Conservation (phyloP, 1,284 basidiomycete species). For the Tetrapyrgos nigripes region DNA sequence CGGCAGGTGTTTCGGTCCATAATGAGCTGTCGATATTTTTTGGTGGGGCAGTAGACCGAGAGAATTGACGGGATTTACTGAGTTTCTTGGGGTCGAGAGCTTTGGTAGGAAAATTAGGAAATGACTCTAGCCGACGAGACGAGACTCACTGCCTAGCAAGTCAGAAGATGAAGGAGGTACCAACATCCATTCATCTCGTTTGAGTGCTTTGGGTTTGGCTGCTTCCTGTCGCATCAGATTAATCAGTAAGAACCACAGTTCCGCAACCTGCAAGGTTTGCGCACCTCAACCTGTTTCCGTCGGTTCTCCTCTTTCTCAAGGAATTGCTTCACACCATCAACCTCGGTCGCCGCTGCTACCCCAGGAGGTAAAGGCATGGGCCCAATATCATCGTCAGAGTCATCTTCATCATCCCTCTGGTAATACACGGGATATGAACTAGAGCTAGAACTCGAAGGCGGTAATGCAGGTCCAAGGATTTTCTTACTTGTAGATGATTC, state of each 20-base stretch:
- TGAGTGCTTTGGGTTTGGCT: conserved; percentile 71
- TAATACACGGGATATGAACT: conserved; percentile 30
- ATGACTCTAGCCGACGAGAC: conserved; percentile 1
- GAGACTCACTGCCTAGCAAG: conserved; percentile 71
- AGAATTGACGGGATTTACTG: conserved; percentile 75
- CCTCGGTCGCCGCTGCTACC: conserved; percentile 37
- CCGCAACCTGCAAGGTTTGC: conserved; percentile 19
- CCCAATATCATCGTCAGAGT: conserved; percentile 78
- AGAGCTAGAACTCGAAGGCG: conserved; percentile 29
- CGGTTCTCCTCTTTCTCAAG: conserved; percentile 80
- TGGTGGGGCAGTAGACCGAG: conserved; percentile 61
- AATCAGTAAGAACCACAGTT: conserved; percentile 8
- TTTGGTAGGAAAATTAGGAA: conserved; percentile 40
- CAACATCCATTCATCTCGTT: conserved; percentile 96
- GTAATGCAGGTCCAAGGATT: conserved; percentile 45
- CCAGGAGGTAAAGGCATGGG: conserved; percentile 70
- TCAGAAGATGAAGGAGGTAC: conserved; percentile 85
- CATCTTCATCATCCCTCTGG: conserved; percentile 47
- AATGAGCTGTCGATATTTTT: conserved; percentile 62
- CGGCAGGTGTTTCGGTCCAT: conserved; percentile 94
- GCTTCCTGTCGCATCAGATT: conserved; percentile 57
- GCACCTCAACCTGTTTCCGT: conserved; percentile 68
- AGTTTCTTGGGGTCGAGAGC: conserved; percentile 76
- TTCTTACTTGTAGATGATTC: conserved; percentile 24
- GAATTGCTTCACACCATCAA: conserved; percentile 78